A percentile compares a stretch with the other conserved stretches of the same genome.
These are phyloP conservation scores for Pholiota molesta DNA, from an alignment of 768 basidiomycete species.

Conservation along the genomic window DNA sequence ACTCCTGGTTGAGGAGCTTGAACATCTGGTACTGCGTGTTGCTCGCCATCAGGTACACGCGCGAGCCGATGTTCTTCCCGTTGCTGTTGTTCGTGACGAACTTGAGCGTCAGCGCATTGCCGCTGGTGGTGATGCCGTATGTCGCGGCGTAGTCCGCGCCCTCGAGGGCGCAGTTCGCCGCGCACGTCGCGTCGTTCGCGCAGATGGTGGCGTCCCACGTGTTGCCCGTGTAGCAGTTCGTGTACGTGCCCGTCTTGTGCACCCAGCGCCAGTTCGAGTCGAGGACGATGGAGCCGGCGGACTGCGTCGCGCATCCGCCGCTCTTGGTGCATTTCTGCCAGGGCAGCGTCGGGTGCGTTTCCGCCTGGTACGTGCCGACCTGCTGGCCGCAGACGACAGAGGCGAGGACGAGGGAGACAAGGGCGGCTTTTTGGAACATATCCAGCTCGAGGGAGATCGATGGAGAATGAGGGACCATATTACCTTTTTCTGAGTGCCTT, in stretches of 20 bases:
- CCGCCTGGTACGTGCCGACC: constrained; percentile 16
- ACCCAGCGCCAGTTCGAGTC: constrained; percentile 23
- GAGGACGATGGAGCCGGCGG: constrained; percentile 26
- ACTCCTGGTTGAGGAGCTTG: constrained; percentile 58
- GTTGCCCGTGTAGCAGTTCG: constrained; percentile 34
- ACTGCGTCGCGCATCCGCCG: constrained; percentile 33
- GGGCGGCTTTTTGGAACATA: constrained; percentile 5
- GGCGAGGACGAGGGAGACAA: constrained; percentile 1
- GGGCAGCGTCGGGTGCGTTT: constrained; percentile 42
- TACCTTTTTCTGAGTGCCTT: not conserved
- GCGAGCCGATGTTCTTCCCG: constrained; percentile 21
- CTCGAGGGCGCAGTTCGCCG: constrained; percentile 22
- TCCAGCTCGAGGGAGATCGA: constrained; percentile 1
- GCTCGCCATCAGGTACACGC: constrained; percentile 21
- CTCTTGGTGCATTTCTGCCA: constrained; percentile 38
- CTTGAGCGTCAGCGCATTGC: constrained; percentile 38
- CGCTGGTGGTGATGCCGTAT: constrained; percentile 34
- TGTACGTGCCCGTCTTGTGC: constrained; percentile 27
- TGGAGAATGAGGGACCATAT: not conserved
- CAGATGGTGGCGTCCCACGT: constrained; percentile 36
- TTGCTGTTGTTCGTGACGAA: constrained; percentile 31
- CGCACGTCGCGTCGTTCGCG: constrained; percentile 31
- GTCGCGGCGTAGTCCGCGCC: constrained; percentile 36
- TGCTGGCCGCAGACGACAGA: not conserved
- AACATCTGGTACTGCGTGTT: constrained; percentile 37